A percentile compares a stretch with the other conserved stretches of the same genome.
phyloP scores from a whole-genome alignment of 345 rosid species.

The Clarkia xantiana region DNA sequence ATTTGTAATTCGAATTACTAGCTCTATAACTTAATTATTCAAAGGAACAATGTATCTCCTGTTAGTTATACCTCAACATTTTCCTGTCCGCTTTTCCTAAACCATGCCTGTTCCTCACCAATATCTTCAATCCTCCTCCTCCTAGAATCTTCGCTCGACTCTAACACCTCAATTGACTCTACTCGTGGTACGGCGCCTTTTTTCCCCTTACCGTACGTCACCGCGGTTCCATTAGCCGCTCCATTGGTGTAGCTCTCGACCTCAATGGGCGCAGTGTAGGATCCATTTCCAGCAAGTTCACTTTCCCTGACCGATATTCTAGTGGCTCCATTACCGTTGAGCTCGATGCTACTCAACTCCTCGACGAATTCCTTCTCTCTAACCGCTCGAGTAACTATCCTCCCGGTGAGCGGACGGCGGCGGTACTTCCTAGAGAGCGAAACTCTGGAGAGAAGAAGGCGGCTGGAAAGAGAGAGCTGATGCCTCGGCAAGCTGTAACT shows the following conservation, averaged over 20 bases:
- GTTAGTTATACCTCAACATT: constrained; percentile 37
- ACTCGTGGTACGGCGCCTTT: constrained; percentile 18
- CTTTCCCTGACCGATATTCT: constrained; percentile 9
- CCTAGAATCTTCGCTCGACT: constrained; percentile 43
- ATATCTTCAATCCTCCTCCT: constrained; percentile 84
- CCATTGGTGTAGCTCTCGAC: constrained; percentile 11
- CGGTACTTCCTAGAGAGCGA: constrained; percentile 9
- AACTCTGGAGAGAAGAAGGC: constrained; percentile 14
- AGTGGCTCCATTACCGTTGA: constrained; percentile 8
- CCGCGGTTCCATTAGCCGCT: constrained; percentile 41
- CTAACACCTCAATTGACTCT: constrained; percentile 10
- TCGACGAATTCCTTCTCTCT: constrained; percentile 30
- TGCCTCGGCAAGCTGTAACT: constrained; percentile 10
- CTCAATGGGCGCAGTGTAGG: too few species aligned
- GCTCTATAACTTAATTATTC: too few species aligned
- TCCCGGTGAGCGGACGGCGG: constrained; percentile 23
- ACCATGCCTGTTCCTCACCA: constrained; percentile 96
- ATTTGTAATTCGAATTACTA: too few species aligned
- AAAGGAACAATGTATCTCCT: neutral
- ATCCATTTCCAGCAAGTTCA: constrained; percentile 13
- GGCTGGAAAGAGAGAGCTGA: neutral
- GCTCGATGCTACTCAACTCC: constrained; percentile 4
- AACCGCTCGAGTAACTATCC: constrained; percentile 30
- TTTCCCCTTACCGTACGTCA: constrained; percentile 40
- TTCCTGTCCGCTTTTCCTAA: constrained; percentile 32